These are phyloP conservation scores for Chlamydomonas sp. DNA, from an alignment of 139 green algal genomes.

Conservation along the genomic window DNA sequence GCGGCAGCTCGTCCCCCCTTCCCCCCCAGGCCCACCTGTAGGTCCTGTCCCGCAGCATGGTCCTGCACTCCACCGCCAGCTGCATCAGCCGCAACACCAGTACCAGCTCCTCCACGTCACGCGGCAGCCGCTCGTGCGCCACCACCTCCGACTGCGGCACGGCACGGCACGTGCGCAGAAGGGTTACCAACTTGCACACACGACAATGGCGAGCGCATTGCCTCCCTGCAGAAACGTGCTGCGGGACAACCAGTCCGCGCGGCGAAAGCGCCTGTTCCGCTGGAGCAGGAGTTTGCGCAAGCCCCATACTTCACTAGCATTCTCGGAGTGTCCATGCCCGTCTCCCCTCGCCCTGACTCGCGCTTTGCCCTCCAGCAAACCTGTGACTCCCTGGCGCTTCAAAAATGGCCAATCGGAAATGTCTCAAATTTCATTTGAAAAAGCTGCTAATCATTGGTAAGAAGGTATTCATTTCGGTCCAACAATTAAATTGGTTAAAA, in stretches of 20 bases:
- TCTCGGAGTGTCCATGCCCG: not conserved
- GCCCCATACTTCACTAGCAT: too few relatives aligned
- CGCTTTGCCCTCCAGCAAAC: too few relatives aligned
- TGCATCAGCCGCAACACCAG: constrained; percentile 77
- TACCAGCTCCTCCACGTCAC: constrained; percentile 56
- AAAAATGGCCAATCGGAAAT: not conserved
- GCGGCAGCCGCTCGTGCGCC: constrained; percentile 52
- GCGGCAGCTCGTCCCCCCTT: not conserved
- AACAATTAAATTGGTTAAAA: not conserved
- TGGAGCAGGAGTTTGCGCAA: too few relatives aligned
- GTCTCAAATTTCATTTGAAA: not conserved
- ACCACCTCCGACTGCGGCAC: constrained; percentile 18
- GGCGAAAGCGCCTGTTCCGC: too few relatives aligned
- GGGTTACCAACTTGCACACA: too few relatives aligned
- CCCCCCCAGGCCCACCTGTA: constrained; percentile 41
- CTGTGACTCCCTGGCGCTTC: too few relatives aligned
- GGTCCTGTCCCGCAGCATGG: constrained; percentile 52
- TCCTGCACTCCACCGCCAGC: constrained; percentile 51
- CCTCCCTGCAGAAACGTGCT: too few relatives aligned
- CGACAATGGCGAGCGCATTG: too few relatives aligned
- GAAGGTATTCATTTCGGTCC: not conserved
- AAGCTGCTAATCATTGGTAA: not conserved
- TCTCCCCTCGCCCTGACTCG: not conserved
- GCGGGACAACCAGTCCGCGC: too few relatives aligned
- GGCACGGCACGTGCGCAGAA: not conserved